Base-by-base conservation (phyloP, 2,329 filamentous ascomycete species). In the Colletotrichum viniferum region DNA sequence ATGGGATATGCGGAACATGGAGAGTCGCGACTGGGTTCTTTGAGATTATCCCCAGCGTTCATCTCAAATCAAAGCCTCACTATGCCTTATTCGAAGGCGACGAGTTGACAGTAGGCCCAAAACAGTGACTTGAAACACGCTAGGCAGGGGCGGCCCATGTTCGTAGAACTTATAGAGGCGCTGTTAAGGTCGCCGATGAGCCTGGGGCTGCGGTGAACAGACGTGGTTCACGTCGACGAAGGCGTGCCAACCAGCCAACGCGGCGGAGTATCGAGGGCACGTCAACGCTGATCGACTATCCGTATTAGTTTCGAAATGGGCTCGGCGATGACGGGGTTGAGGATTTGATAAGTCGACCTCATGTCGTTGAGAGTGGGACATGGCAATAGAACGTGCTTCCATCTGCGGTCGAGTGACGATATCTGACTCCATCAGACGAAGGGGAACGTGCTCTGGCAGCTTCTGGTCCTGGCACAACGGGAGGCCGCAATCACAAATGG, bases 41-140 rank as follows among this genome's bases (percentile, higher is more conserved):
- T 64, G 67, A 77, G 71, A 77, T 77, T 77, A 55, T 55, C 69
- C 56, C 71, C 73, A 73, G 68, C 76, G 76, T 72, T 77, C 76
- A 77, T 77, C 76, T 77, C 71, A 77, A 71, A 77, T 77, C 67
- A 73, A 66, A 63, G 71, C 68, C 68, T 77, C 71, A 61, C 74
- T 76, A 77, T 74, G 64, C 74, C 74, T 43, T 43, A 68, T 71
- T 75, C 16, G 67, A 71, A 60, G 34, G 65, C 28, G 9, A 24
- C 10, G 38, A 48, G 52, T 55, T 70, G 65, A 62, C 70, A 34
- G 76, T 78, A 77, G 61, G 28, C 73, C 76, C 30, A 38, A 73
- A 69, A 18, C 9, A 48, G 73, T 55, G 55, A 77, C 63, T 69
- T 78, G 77, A 78, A 78, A 78, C 77, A 58, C 73, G 76, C 73